A percentile compares a stretch with the other conserved stretches of the same genome.
Conservation (phyloP, 2,329 filamentous ascomycete species). For the Arthrobotrys megalospora region DNA sequence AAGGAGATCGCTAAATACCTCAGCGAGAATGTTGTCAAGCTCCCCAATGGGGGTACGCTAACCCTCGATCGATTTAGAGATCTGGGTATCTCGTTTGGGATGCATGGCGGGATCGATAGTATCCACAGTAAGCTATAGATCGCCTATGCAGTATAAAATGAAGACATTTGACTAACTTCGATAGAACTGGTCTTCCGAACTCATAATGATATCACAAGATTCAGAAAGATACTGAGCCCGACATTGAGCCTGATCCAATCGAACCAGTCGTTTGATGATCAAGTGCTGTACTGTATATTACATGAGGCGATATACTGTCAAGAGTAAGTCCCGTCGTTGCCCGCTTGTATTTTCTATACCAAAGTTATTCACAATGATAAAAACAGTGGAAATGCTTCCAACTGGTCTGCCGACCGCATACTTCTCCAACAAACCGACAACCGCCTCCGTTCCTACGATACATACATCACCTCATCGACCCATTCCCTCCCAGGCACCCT, state of each 20-base stretch:
- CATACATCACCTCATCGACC: conserved; percentile 61
- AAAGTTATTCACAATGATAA: conserved; percentile 39
- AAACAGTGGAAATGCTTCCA: conserved; percentile 71
- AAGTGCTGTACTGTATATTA: conserved; percentile 85
- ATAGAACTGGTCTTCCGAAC: conserved; percentile 75
- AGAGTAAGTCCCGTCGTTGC: conserved; percentile 67
- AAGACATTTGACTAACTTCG: neutral
- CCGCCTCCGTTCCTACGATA: conserved; percentile 35
- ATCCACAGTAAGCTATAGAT: conserved; percentile 74
- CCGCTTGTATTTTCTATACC: neutral
- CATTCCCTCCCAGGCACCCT: conserved; percentile 67
- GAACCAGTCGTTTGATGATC: conserved; percentile 79
- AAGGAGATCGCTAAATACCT: conserved; percentile 78
- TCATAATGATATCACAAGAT: conserved; percentile 80
- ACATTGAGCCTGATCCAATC: conserved; percentile 79
- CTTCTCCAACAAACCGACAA: conserved; percentile 40
- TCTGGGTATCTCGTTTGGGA: conserved; percentile 83
- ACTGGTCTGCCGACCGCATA: conserved; percentile 77
- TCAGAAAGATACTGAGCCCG: conserved; percentile 81
- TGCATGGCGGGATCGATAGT: conserved; percentile 81
- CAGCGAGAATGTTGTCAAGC: conserved; percentile 73
- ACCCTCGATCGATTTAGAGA: conserved; percentile 82
- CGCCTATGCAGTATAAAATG: neutral
- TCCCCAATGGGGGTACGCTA: conserved; percentile 81
- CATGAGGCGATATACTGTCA: conserved; percentile 92